These are phyloP conservation scores for Hippophae tibetana DNA, from an alignment of 306 rosid species.

Conservation along the genomic window DNA sequence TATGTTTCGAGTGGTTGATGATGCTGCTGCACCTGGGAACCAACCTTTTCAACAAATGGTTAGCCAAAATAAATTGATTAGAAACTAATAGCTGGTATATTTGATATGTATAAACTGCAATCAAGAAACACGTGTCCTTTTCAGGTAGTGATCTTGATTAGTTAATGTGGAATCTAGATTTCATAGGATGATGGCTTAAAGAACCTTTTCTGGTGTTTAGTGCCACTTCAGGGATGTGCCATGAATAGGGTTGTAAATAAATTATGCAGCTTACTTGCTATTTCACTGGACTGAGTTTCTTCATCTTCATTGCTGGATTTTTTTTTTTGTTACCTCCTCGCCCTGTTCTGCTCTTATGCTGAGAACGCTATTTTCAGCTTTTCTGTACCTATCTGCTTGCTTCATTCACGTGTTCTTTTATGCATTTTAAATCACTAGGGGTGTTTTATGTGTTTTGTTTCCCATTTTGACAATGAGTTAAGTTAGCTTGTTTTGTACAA, in stretches of 20 bases:
- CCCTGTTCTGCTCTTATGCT: too few relatives aligned
- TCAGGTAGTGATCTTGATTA: conserved; percentile 33
- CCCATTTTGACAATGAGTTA: too few relatives aligned
- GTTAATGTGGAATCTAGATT: conserved; percentile 35
- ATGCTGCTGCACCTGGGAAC: conserved; percentile 30
- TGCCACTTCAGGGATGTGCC: conserved; percentile 5
- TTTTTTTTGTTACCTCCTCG: too few relatives aligned
- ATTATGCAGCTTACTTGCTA: conserved; percentile 34
- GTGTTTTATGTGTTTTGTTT: too few relatives aligned
- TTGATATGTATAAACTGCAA: conserved; percentile 22
- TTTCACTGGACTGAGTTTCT: conserved; percentile 21
- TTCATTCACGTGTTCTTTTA: too few relatives aligned
- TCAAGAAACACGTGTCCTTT: conserved; percentile 10
- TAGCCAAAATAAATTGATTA: conserved; percentile 36
- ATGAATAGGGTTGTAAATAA: conserved; percentile 52
- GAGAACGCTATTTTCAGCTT: too few relatives aligned
- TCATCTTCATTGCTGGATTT: conserved; percentile 5
- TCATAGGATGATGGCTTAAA: conserved; percentile 27
- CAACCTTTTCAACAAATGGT: conserved; percentile 34
- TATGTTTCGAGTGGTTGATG: conserved; percentile 51
- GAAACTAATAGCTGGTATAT: conserved; percentile 34
- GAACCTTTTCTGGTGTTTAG: conserved; percentile 18
- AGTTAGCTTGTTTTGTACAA: too few relatives aligned
- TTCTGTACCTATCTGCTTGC: too few relatives aligned
- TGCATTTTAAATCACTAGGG: too few relatives aligned